These are phyloP conservation scores for Boletus reticuloceps DNA, from an alignment of 768 basidiomycete genomes.

Conservation along the genomic window DNA sequence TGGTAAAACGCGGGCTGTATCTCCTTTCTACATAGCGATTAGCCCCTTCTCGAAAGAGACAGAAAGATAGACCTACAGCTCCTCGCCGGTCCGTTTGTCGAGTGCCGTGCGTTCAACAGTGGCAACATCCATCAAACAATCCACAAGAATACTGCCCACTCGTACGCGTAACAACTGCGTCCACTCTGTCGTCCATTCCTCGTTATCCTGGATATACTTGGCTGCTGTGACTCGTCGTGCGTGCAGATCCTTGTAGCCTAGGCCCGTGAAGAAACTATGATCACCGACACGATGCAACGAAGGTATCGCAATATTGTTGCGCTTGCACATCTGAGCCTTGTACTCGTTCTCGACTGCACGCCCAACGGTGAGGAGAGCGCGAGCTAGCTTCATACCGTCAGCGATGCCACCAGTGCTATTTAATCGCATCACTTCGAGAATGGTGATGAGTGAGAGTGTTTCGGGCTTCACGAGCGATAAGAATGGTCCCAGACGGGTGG, in stretches of 20 bases:
- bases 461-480: conserved; percentile 71
- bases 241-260: conserved; percentile 60
- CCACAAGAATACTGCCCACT: conserved; percentile 80
- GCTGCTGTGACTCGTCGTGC: conserved; percentile 65
- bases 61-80: conserved; percentile 45
- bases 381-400: conserved; percentile 86
- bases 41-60: conserved; percentile 1
- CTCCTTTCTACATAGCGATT: conserved; percentile 51
- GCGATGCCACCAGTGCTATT: conserved; percentile 73
- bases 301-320: conserved; percentile 55
- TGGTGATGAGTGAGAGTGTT: conserved; percentile 83
- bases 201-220: conserved; percentile 60
- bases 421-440: conserved; percentile 84
- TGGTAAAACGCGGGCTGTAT: conserved; percentile 89
- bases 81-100: conserved; percentile 57
- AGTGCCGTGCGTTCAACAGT: conserved; percentile 60
- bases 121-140: conserved; percentile 82
- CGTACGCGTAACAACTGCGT: conserved; percentile 71
- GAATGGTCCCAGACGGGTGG: conserved; percentile 59
- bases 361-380: conserved; percentile 77
- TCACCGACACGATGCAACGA: conserved; percentile 25
- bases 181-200: conserved; percentile 82
- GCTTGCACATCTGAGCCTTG: conserved; percentile 76
- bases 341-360: conserved; percentile 88
- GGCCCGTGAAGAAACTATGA: conserved; percentile 51